Conservation (phyloP, 805 yeast species). For the Hanseniaspora taiwanica region DNA sequence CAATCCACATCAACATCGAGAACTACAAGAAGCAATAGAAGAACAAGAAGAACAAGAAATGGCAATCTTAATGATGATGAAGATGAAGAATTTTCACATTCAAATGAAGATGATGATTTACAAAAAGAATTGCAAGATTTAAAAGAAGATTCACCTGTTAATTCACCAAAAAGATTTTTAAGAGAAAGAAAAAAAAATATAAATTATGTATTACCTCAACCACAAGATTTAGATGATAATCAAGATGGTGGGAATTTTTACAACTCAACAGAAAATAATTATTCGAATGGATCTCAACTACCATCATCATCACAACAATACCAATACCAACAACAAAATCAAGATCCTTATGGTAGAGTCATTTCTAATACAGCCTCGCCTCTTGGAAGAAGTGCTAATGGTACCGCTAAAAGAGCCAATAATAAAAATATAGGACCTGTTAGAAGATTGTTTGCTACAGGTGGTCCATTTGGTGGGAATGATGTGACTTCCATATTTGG, state of each 20-base stretch:
- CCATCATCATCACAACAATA: conserved; percentile 26
- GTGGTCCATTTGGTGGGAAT: conserved; percentile 97
- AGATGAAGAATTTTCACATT: conserved; percentile 14
- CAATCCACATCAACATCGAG: not conserved
- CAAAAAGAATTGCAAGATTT: conserved; percentile 23
- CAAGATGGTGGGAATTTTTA: too few relatives aligned
- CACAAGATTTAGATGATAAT: conserved; percentile 31
- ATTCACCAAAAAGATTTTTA: conserved; percentile 33
- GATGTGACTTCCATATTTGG: conserved; percentile 82
- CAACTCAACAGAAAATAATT: not conserved
- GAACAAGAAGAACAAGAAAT: conserved; percentile 18
- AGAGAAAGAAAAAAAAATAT: conserved; percentile 62
- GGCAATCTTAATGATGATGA: conserved; percentile 21
- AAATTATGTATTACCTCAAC: conserved; percentile 77
- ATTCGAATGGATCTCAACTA: conserved; percentile 10
- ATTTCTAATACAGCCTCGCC: conserved; percentile 19
- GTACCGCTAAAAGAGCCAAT: conserved; percentile 24
- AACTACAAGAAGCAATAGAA: conserved; percentile 1
- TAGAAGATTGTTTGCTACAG: conserved; percentile 76
- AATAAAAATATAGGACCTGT: conserved; percentile 35
- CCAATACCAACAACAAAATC: not conserved
- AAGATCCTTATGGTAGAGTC: too few relatives aligned
- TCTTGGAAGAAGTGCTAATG: conserved; percentile 51
- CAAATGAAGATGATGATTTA: conserved; percentile 6
- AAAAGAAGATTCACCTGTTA: conserved; percentile 43